phyloP scores from a whole-genome alignment of 2,329 filamentous ascomycete genomes.

The Tolypocladium inflatum region DNA sequence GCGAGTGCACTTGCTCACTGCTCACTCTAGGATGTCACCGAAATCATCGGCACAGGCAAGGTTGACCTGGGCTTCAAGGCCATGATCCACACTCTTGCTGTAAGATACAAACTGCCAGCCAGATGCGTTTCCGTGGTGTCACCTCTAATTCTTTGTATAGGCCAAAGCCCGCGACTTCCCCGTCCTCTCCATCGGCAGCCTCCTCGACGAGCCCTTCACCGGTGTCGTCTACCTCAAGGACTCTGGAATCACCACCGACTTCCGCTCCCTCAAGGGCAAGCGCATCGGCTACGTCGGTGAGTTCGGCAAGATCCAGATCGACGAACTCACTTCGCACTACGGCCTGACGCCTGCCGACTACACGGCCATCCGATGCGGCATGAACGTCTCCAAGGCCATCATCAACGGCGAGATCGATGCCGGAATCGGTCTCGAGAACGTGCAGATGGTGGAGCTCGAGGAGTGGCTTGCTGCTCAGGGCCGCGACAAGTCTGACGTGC shows the following conservation, averaged over 20 bases:
- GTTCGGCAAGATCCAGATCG: conserved; percentile 77
- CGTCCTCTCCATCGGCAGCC: conserved; percentile 61
- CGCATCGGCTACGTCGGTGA: conserved; percentile 73
- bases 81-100: conserved; percentile 74
- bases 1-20: not conserved
- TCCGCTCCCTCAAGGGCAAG: conserved; percentile 65
- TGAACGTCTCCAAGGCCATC: conserved; percentile 73
- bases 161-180: conserved; percentile 70
- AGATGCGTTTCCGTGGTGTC: not conserved
- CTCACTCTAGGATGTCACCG: conserved; percentile 58
- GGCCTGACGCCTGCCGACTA: conserved; percentile 66
- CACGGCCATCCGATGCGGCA: conserved; percentile 68
- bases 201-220: conserved; percentile 73
- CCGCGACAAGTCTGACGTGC: conserved; percentile 56
- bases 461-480: conserved; percentile 60
- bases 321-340: conserved; percentile 70
- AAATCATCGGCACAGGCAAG: conserved; percentile 69
- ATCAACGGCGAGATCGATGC: conserved; percentile 65
- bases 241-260: conserved; percentile 66
- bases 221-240: conserved; percentile 68
- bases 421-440: conserved; percentile 69
- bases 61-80: conserved; percentile 75
- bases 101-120: conserved; percentile 22
- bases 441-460: conserved; percentile 75
- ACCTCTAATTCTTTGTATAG: conserved; percentile 21